These are phyloP conservation scores for Fusarium sublunatum DNA, from an alignment of 2,329 filamentous ascomycete genomes.

Conservation along the genomic window DNA sequence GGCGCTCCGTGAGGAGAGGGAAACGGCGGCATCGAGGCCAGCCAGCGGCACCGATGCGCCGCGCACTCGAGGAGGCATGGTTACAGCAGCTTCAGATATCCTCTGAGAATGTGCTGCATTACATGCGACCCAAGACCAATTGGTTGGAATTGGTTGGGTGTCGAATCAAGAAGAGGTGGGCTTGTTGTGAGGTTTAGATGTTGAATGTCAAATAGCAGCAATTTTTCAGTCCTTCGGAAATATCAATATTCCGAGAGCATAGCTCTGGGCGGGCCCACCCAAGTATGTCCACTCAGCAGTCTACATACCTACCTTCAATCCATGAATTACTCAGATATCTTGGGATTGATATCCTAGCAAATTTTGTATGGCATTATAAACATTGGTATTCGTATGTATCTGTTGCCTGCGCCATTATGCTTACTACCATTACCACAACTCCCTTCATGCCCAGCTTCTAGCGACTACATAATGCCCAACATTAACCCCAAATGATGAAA, in stretches of 20 bases:
- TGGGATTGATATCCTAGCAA: background rate
- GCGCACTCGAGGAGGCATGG: constrained; percentile 51
- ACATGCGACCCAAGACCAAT: constrained; percentile 42
- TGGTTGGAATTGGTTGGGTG: constrained; percentile 41
- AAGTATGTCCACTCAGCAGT: background rate
- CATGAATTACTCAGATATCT: background rate
- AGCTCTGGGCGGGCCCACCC: background rate
- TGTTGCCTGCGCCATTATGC: constrained; percentile 33
- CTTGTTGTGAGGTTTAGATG: constrained; percentile 27
- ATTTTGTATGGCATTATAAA: constrained; percentile 20
- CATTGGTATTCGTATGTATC: constrained; percentile 38
- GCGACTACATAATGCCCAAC: constrained; percentile 31
- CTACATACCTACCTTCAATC: too few species aligned
- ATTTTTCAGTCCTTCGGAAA: constrained; percentile 41
- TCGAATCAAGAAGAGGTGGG: constrained; percentile 22
- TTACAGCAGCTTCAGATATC: constrained; percentile 33
- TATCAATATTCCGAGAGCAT: constrained; percentile 17
- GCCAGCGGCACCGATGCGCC: constrained; percentile 47
- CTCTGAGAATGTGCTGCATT: constrained; percentile 39
- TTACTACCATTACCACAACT: constrained; percentile 31
- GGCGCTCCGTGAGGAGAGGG: constrained; percentile 23
- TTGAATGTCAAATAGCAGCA: constrained; percentile 21
- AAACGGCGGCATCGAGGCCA: constrained; percentile 46
- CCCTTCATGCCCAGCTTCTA: constrained; percentile 21
- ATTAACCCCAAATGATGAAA: constrained; percentile 26